phyloP scores from a whole-genome alignment of 2,329 filamentous ascomycete genomes.

The Cadophora gregata region DNA sequence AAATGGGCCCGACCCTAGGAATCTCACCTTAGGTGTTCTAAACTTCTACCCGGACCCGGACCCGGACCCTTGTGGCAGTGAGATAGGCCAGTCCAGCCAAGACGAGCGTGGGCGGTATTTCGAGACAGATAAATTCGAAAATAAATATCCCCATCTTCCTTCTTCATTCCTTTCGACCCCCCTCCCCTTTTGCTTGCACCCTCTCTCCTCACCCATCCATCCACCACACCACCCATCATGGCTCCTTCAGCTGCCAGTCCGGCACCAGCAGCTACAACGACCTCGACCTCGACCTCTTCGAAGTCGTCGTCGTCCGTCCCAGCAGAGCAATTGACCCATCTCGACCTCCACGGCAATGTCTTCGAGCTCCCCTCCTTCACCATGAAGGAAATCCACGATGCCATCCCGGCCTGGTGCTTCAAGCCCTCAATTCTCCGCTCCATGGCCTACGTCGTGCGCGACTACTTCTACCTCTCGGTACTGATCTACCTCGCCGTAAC shows the following conservation, averaged over 20 bases:
- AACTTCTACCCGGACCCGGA: not conserved
- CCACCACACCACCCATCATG: slow-evolving; percentile 15
- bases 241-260: slow-evolving; percentile 15
- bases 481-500: slow-evolving; percentile 56
- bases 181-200: not conserved
- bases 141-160: not conserved
- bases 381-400: slow-evolving; percentile 48
- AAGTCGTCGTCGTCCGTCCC: too few species aligned
- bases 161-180: not conserved
- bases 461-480: slow-evolving; percentile 56
- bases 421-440: slow-evolving; percentile 60
- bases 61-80: not conserved
- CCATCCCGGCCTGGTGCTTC: slow-evolving; percentile 69
- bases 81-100: not conserved
- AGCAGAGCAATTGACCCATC: slow-evolving; percentile 47
- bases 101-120: not conserved
- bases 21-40: too few species aligned
- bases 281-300: not conserved
- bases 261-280: slow-evolving; percentile 15
- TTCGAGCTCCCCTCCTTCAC: slow-evolving; percentile 45
- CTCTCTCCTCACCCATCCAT: not conserved
- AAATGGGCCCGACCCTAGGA: slow-evolving; percentile 17
- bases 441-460: slow-evolving; percentile 63
- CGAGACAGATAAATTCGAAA: not conserved
- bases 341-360: slow-evolving; percentile 44